Conservation (phyloP, 176 grass and related monocot genomes). For the Dactylis glomerata region DNA sequence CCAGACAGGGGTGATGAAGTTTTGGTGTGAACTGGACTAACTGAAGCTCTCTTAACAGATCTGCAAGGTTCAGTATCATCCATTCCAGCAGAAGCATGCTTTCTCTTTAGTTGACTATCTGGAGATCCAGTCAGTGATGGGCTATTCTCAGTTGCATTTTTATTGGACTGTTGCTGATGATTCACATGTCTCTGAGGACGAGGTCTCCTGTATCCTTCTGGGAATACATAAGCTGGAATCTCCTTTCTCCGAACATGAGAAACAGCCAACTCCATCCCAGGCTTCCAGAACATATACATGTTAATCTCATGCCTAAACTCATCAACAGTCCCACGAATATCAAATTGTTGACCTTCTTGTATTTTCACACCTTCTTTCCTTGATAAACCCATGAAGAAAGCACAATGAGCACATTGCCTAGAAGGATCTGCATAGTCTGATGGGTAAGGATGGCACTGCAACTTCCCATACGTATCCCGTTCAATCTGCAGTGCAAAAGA, state of each 20-base stretch:
- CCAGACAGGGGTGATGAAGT: constrained; percentile 28
- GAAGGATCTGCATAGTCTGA: constrained; percentile 72
- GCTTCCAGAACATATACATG: constrained; percentile 89
- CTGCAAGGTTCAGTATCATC: constrained; percentile 27
- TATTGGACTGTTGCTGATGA: constrained; percentile 48
- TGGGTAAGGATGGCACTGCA: constrained; percentile 97
- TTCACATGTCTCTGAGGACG: constrained; percentile 42
- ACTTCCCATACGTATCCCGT: constrained; percentile 83
- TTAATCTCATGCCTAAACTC: constrained; percentile 81
- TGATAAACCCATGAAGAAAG: constrained; percentile 95
- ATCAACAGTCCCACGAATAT: constrained; percentile 95
- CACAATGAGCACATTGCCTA: constrained; percentile 82
- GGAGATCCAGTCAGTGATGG: constrained; percentile 12
- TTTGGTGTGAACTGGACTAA: constrained; percentile 45
- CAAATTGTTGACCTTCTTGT: constrained; percentile 96
- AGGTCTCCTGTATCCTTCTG: constrained; percentile 74
- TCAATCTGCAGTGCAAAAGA: constrained; percentile 62
- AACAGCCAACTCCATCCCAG: constrained; percentile 91
- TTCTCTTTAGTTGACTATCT: constrained; percentile 39
- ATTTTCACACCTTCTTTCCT: constrained; percentile 87
- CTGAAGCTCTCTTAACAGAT: constrained; percentile 47
- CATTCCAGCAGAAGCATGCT: constrained; percentile 26
- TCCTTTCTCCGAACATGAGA: constrained; percentile 92
- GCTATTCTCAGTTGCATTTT: constrained; percentile 39
- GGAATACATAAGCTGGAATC: constrained; percentile 86